Base-by-base conservation (phyloP, 805 yeast genomes). In the Kodamaea laetipori region DNA sequence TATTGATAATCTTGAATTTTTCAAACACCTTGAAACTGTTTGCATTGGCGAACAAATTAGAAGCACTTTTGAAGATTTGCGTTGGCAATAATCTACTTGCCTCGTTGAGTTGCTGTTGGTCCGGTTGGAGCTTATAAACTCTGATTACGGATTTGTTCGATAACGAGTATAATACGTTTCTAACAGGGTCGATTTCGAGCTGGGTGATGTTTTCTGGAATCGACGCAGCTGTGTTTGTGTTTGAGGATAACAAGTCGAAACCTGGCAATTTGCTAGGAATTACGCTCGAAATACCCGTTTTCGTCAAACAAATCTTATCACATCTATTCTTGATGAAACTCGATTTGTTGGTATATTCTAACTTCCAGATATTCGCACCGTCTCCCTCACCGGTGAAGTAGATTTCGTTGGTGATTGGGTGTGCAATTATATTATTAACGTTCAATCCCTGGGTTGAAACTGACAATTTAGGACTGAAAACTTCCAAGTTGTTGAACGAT, bases 281-380 rank as follows among this genome's bases (percentile, higher is more conserved):
- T 3, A 68, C 73, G 25, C 63, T 56, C 4, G 71, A 58, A 30
- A 71, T 56, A 73, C 82, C 51, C 78, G 78, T 64, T 80, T 81
- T 34, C 9, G 97, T 89, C 43, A 87, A 74, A 60, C 97, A 89
- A 31, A 84, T 80, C 61, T 90, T 90, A 53, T 80, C 81, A 57
- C 95, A 86, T 54, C 83, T 86, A 56, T 86, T 84, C 49, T 82
- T 80, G 60, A 89, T 89, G 87, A 96, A 92, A 43, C 87, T 84
- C 37, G 89, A 94, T 18, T 85, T 77, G 51, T 83, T 85, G 4
- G 90, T 77, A 60, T 94, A 94, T 46, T 80, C 82, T 43, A 94
- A 69, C 58, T 88, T 92, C 96, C 97, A 94, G 33, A 94, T 73
- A 53, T 90, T 81, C 27, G 73, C 66, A 1, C 90, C 92, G 51